Conservation (phyloP, 2,329 filamentous ascomycete genomes). For the Aspergillus pseudotamarii region DNA sequence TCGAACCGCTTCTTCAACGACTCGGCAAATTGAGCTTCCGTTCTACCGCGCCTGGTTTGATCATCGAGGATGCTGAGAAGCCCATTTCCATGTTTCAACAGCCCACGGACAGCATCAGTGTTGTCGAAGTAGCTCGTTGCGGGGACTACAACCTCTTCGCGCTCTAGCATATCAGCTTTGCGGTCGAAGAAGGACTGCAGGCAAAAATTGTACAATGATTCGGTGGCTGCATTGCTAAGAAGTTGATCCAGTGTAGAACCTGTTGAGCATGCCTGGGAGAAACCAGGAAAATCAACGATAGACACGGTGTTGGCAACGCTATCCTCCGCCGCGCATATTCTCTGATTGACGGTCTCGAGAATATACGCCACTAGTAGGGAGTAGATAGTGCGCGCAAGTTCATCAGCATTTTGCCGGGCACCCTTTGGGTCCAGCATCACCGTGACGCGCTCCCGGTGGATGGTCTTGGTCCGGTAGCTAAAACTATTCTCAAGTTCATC, state of each 20-base stretch:
- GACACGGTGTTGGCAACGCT: slow-evolving; percentile 90
- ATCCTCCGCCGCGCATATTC: slow-evolving; percentile 83
- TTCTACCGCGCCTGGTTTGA: slow-evolving; percentile 85
- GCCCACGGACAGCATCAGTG: slow-evolving; percentile 85
- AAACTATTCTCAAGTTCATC: slow-evolving; percentile 83
- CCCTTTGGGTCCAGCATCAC: slow-evolving; percentile 95
- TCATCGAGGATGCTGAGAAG: slow-evolving; percentile 93
- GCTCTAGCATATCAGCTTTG: slow-evolving; percentile 90
- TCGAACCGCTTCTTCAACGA: slow-evolving; percentile 91
- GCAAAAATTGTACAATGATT: slow-evolving; percentile 89
- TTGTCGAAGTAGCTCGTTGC: slow-evolving; percentile 98
- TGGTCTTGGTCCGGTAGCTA: slow-evolving; percentile 95
- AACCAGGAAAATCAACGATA: slow-evolving; percentile 94
- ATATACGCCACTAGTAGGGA: slow-evolving; percentile 92
- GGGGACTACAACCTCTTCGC: slow-evolving; percentile 86
- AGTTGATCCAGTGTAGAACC: slow-evolving; percentile 87
- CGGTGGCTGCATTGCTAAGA: slow-evolving; percentile 89
- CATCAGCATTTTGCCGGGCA: slow-evolving; percentile 88
- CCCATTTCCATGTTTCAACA: slow-evolving; percentile 91
- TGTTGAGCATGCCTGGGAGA: slow-evolving; percentile 80
- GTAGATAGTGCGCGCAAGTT: slow-evolving; percentile 90
- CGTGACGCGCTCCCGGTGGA: slow-evolving; percentile 95
- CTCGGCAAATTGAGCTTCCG: slow-evolving; percentile 87
- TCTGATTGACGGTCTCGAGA: slow-evolving; percentile 89
- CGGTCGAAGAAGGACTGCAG: slow-evolving; percentile 95